Conservation (phyloP, 441 rosid species). For the Erysimum pusillum region DNA sequence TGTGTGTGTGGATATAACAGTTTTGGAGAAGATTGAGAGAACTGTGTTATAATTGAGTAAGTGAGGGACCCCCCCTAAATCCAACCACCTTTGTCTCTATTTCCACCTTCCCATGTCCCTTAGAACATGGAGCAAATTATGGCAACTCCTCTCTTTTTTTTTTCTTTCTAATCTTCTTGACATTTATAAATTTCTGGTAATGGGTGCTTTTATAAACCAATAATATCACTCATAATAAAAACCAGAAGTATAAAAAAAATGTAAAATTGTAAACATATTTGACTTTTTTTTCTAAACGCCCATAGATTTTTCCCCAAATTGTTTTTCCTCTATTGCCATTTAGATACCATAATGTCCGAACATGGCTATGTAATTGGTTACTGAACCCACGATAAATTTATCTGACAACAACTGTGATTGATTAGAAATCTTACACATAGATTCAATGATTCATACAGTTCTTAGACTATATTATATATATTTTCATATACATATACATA, state of each 20-base stretch:
- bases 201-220: neutral
- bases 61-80: constrained; percentile 51
- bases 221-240: neutral
- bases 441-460: constrained; percentile 22
- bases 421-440: constrained; percentile 7
- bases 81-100: constrained; percentile 75
- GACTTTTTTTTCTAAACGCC: neutral
- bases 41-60: constrained; percentile 41
- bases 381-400: constrained; percentile 39
- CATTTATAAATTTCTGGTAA: neutral
- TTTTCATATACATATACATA: neutral
- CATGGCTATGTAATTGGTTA: constrained; percentile 37
- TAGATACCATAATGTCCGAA: constrained; percentile 16
- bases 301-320: neutral
- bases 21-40: constrained; percentile 46
- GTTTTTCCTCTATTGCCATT: neutral
- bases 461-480: constrained; percentile 16
- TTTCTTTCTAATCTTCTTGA: constrained; percentile 2
- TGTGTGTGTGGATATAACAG: constrained; percentile 28
- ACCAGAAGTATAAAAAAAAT: neutral
- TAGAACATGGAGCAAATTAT: constrained; percentile 91
- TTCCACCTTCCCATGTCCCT: constrained; percentile 72
- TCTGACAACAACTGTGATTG: constrained; percentile 42
- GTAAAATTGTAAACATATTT: neutral
- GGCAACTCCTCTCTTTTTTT: constrained; percentile 51